Evolutionary conservation across 2,329 filamentous ascomycete genomes (phyloP).

Genomic region (Diaporthe capsici): DNA sequence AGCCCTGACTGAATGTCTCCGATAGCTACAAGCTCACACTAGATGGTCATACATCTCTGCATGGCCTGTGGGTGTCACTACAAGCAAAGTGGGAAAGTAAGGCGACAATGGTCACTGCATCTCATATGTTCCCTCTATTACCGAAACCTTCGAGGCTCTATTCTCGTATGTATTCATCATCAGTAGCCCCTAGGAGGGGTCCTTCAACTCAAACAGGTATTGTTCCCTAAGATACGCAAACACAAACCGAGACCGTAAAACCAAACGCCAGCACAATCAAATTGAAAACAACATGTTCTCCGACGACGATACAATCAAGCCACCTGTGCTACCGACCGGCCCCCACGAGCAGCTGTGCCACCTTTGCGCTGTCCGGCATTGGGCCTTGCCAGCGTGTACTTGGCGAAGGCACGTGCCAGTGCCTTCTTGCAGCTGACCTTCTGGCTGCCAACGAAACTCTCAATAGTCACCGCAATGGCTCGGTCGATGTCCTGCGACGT

Average conservation of each 20-base stretch:
- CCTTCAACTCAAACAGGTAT: slow-evolving; percentile 23
- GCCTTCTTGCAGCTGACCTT: slow-evolving; percentile 99
- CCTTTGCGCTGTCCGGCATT: slow-evolving; percentile 48
- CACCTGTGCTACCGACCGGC: slow-evolving; percentile 38
- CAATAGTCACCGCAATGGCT: slow-evolving; percentile 95
- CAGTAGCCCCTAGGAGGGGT: slow-evolving; percentile 6
- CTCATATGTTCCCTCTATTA: slow-evolving; percentile 23
- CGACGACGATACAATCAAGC: slow-evolving; percentile 33
- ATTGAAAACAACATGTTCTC: slow-evolving; percentile 16
- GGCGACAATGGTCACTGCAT: neutral
- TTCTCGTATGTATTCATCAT: slow-evolving; percentile 34
- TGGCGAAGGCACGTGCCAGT: slow-evolving; percentile 92
- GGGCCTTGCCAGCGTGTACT: slow-evolving; percentile 79
- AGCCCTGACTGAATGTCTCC: neutral
- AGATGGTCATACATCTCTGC: neutral
- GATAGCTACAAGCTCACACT: neutral
- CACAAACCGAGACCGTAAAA: slow-evolving; percentile 5
- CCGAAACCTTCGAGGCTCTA: slow-evolving; percentile 28
- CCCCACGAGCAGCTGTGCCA: slow-evolving; percentile 45
- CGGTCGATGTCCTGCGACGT: slow-evolving; percentile 92
- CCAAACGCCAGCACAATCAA: slow-evolving; percentile 37
- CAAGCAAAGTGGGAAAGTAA: neutral
- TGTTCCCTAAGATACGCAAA: slow-evolving; percentile 19
- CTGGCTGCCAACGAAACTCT: slow-evolving; percentile 95
- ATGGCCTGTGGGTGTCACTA: neutral